A percentile compares a stretch with the other conserved stretches of the same genome.
Evolutionary conservation across 305 asterid species (phyloP).

Genomic region (Caryopteris hybrid): DNA sequence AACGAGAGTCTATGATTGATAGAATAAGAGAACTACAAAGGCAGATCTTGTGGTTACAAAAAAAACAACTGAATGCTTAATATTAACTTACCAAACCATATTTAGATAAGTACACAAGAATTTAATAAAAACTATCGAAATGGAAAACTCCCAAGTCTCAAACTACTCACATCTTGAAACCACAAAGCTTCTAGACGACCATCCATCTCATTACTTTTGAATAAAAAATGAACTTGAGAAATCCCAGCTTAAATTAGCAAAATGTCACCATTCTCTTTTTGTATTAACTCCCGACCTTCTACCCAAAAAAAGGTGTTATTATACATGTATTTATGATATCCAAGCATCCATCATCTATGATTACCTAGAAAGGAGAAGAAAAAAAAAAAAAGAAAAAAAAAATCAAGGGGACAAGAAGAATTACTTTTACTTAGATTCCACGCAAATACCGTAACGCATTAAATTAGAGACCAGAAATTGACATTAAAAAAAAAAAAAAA

Average conservation of each 20-base stretch:
- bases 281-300: constrained; percentile 1
- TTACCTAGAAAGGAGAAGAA: neutral
- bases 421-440: constrained; percentile 40
- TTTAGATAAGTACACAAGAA: neutral
- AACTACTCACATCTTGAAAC: neutral
- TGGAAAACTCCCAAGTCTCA: neutral
- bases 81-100: constrained; percentile 8
- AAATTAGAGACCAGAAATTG: constrained; percentile 9
- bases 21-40: neutral
- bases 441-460: constrained; percentile 26
- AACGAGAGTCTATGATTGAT: neutral
- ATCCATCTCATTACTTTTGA: neutral
- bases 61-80: constrained; percentile 2
- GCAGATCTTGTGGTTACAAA: constrained; percentile 17
- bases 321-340: neutral
- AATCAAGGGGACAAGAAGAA: constrained; percentile 22
- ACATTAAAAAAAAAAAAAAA: neutral
- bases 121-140: neutral
- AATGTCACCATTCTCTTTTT: constrained; percentile 11
- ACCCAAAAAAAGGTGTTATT: neutral
- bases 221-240: neutral
- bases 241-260: constrained; percentile 20
- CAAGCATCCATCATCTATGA: constrained; percentile 14
- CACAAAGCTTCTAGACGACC: constrained; percentile 9
- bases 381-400: neutral